These are phyloP conservation scores for Candida qinlingensis DNA, from an alignment of 805 yeast species.

Conservation along the genomic window DNA sequence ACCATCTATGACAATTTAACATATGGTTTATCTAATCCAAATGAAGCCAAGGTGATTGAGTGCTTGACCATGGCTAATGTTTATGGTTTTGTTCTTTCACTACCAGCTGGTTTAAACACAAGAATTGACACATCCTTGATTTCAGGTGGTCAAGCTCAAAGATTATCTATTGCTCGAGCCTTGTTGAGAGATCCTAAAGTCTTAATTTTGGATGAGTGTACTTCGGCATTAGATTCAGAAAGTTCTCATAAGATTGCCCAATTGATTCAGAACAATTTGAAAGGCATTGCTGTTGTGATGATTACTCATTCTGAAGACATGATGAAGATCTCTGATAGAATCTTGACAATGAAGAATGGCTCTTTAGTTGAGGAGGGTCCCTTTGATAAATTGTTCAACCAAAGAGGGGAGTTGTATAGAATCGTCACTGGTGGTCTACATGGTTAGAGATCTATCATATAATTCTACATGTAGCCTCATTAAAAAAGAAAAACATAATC, in stretches of 20 bases:
- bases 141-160: conserved; percentile 90
- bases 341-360: conserved; percentile 48
- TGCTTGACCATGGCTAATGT: conserved; percentile 45
- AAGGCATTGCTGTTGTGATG: conserved; percentile 46
- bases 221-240: conserved; percentile 76
- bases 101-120: conserved; percentile 59
- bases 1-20: conserved; percentile 63
- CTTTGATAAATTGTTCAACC: conserved; percentile 24
- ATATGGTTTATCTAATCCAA: conserved; percentile 44
- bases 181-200: conserved; percentile 58
- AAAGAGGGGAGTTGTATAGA: conserved; percentile 27
- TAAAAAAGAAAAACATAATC: neutral
- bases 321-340: conserved; percentile 51
- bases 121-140: conserved; percentile 46
- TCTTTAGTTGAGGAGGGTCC: conserved; percentile 40
- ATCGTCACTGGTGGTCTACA: conserved; percentile 24
- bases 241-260: conserved; percentile 47
- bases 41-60: conserved; percentile 33
- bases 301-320: conserved; percentile 73
- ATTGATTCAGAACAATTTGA: conserved; percentile 36
- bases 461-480: no score
- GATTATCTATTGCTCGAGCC: conserved; percentile 82
- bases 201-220: conserved; percentile 76
- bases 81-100: conserved; percentile 44
- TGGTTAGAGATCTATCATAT: neutral